phyloP scores from a whole-genome alignment of 2,329 filamentous ascomycete species.

The Aspergillus fijiensis region DNA sequence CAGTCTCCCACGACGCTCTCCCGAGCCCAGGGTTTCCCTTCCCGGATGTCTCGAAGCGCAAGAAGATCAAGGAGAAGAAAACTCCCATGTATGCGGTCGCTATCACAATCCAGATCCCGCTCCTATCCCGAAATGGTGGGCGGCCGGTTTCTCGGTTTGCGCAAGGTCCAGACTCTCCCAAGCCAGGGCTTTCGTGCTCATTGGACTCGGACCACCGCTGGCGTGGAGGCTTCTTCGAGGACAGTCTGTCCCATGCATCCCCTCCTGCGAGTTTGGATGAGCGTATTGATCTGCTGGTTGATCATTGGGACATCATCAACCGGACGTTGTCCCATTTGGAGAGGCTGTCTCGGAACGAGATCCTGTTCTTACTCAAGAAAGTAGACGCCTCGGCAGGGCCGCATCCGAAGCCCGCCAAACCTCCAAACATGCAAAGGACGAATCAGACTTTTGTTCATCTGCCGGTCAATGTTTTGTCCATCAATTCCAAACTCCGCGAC shows the following conservation, averaged over 20 bases:
- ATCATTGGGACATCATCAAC: slow-evolving; percentile 61
- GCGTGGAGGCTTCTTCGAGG: slow-evolving; percentile 38
- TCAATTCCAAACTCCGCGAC: slow-evolving; percentile 47
- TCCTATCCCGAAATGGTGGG: slow-evolving; percentile 34
- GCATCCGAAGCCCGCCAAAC: slow-evolving; percentile 46
- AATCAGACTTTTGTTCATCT: slow-evolving; percentile 52
- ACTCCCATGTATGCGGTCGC: slow-evolving; percentile 61
- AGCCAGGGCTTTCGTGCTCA: slow-evolving; percentile 39
- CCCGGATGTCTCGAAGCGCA: slow-evolving; percentile 41
- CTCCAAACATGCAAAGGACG: slow-evolving; percentile 49
- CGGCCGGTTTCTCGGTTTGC: slow-evolving; percentile 39
- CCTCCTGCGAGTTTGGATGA: slow-evolving; percentile 53
- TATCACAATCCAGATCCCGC: slow-evolving; percentile 56
- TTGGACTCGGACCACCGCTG: slow-evolving; percentile 44
- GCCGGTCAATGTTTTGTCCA: slow-evolving; percentile 49
- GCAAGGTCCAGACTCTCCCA: slow-evolving; percentile 33
- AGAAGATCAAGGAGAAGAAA: slow-evolving; percentile 52
- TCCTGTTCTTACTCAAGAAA: slow-evolving; percentile 51
- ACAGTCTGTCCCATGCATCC: slow-evolving; percentile 45
- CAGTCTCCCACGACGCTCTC: slow-evolving; percentile 34
- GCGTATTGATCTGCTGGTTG: slow-evolving; percentile 55
- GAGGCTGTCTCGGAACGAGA: slow-evolving; percentile 52
- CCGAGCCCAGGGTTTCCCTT: slow-evolving; percentile 40
- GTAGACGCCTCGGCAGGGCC: slow-evolving; percentile 44
- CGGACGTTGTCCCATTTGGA: slow-evolving; percentile 56